Conservation (phyloP, 78 protist species). For the Creolimax fragrantissima region DNA sequence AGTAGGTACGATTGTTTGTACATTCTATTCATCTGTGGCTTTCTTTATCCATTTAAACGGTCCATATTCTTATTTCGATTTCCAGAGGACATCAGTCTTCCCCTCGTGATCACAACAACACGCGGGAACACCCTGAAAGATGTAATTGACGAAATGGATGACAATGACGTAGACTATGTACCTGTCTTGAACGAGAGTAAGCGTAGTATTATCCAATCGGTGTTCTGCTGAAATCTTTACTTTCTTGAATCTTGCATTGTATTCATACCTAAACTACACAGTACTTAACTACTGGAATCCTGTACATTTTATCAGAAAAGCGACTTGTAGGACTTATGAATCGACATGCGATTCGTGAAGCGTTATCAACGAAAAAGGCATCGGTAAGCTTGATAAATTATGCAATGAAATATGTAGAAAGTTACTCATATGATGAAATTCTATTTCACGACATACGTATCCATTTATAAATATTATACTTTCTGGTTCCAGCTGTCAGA, state of each 20-base stretch:
- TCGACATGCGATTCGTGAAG: background rate
- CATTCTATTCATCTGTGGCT: background rate
- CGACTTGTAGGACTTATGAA: background rate
- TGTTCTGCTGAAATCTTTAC: too few species aligned
- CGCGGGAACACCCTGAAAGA: background rate
- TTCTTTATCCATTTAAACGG: background rate
- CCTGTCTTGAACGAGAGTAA: background rate
- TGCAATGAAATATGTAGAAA: too few species aligned
- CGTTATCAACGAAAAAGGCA: background rate
- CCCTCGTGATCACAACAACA: background rate
- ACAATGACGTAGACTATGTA: background rate
- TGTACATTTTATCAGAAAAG: background rate
- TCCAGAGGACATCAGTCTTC: background rate
- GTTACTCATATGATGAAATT: background rate
- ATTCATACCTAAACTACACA: too few species aligned
- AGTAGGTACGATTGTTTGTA: background rate
- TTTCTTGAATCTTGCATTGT: too few species aligned
- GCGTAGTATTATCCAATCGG: too few species aligned
- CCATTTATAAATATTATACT: background rate
- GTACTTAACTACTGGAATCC: too few species aligned
- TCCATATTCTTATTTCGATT: background rate
- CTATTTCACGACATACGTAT: background rate
- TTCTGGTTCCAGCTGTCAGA: too few species aligned
- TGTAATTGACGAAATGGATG: background rate
- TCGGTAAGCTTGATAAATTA: background rate